Percentiles rank a stretch among this genome's conserved stretches.
These are phyloP conservation scores for Sideroxylon spinosum DNA, from an alignment of 179 eudicot genomes.

Conservation along the genomic window DNA sequence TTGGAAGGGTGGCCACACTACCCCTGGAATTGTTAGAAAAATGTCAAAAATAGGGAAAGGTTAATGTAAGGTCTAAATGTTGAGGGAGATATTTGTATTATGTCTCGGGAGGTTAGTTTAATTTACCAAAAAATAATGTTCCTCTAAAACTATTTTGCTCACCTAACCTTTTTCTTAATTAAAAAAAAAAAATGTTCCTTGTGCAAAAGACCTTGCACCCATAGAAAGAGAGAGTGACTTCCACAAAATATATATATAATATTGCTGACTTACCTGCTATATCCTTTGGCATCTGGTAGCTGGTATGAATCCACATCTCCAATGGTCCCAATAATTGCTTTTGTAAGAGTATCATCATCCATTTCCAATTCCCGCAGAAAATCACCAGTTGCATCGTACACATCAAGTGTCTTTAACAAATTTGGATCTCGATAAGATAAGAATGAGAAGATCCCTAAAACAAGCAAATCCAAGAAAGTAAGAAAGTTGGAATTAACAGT, in stretches of 20 bases:
- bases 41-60: too few species aligned
- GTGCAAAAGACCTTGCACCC: neutral
- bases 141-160: neutral
- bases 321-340: constrained; percentile 97
- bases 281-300: constrained; percentile 98
- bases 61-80: neutral
- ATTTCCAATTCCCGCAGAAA: constrained; percentile 78
- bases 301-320: constrained; percentile 94
- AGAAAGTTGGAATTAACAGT: constrained; percentile 4
- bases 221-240: neutral
- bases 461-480: constrained; percentile 8
- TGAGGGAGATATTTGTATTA: neutral
- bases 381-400: constrained; percentile 80
- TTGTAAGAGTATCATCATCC: constrained; percentile 89
- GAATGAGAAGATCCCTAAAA: constrained; percentile 84
- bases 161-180: neutral
- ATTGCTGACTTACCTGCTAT: constrained; percentile 64
- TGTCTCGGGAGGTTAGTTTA: too few species aligned
- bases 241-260: constrained; percentile 3
- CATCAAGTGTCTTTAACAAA: constrained; percentile 85
- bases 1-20: too few species aligned
- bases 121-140: too few species aligned
- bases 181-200: neutral
- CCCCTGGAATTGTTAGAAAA: too few species aligned
- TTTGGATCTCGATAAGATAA: constrained; percentile 96